Conservation (phyloP, 2,329 filamentous ascomycete genomes). For the Coniella vitis region DNA sequence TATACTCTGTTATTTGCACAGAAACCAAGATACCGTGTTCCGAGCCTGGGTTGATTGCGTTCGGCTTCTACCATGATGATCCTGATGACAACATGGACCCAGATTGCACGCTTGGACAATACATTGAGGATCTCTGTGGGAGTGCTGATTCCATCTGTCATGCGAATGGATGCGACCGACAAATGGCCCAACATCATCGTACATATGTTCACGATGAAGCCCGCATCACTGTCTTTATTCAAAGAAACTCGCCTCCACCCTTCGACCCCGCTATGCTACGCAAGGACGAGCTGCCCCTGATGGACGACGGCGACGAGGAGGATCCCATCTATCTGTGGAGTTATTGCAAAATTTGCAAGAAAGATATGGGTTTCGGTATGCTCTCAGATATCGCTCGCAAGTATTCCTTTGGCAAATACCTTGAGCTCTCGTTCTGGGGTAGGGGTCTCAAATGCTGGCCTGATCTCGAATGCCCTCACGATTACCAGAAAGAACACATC, state of each 20-base stretch:
- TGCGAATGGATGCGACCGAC: constrained; percentile 77
- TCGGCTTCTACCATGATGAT: constrained; percentile 88
- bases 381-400: constrained; percentile 97
- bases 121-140: constrained; percentile 83
- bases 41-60: constrained; percentile 81
- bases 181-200: constrained; percentile 86
- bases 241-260: constrained; percentile 49
- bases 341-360: constrained; percentile 84
- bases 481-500: constrained; percentile 86
- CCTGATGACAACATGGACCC: constrained; percentile 59
- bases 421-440: constrained; percentile 97
- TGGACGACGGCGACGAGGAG: constrained; percentile 37
- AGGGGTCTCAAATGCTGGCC: constrained; percentile 69
- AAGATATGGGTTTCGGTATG: constrained; percentile 78
- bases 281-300: constrained; percentile 36
- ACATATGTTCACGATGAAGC: constrained; percentile 97
- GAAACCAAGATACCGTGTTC: constrained; percentile 88
- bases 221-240: constrained; percentile 84
- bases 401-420: constrained; percentile 96
- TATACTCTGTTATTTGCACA: constrained; percentile 92
- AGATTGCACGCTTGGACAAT: constrained; percentile 90
- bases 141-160: constrained; percentile 71
- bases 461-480: constrained; percentile 71
- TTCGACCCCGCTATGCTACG: constrained; percentile 41
- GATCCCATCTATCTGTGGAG: constrained; percentile 93